Conservation (phyloP, 2,329 filamentous ascomycete genomes). For the Epichloe glyceriae region DNA sequence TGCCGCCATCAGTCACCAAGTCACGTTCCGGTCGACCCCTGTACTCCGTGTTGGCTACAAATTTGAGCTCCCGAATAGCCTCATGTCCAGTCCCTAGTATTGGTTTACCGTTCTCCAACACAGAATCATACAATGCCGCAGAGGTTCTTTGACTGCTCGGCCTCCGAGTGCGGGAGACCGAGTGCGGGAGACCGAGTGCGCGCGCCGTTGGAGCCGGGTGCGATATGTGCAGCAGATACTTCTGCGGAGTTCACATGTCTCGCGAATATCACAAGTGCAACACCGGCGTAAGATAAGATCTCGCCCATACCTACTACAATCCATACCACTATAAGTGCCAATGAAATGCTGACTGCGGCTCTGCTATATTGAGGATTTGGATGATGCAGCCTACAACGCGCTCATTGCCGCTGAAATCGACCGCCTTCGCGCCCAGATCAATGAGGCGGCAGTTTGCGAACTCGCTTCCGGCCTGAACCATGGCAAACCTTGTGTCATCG, state of each 20-base stretch:
- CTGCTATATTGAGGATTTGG: not conserved
- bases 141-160: too few relatives aligned
- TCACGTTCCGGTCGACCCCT: too few relatives aligned
- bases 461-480: conserved; percentile 8
- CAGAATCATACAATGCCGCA: too few relatives aligned
- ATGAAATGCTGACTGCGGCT: too few relatives aligned
- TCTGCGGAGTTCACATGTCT: conserved; percentile 3
- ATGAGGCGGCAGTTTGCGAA: conserved; percentile 9
- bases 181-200: conserved; percentile 1
- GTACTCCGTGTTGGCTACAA: too few relatives aligned
- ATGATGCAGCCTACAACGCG: conserved; percentile 3
- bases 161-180: not conserved
- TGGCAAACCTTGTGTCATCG: conserved; percentile 6
- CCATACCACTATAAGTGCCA: too few relatives aligned
- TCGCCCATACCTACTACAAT: too few relatives aligned
- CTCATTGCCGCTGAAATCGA: conserved; percentile 6
- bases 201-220: conserved; percentile 4
- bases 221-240: conserved; percentile 5
- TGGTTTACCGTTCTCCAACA: too few relatives aligned
- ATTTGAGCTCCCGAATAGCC: too few relatives aligned
- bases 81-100: too few relatives aligned
- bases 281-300: not conserved
- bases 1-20: too few relatives aligned
- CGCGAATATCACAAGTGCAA: conserved; percentile 3
- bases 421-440: conserved; percentile 7